phyloP scores from a whole-genome alignment of 345 rosid genomes.

The Populus pruinosa region DNA sequence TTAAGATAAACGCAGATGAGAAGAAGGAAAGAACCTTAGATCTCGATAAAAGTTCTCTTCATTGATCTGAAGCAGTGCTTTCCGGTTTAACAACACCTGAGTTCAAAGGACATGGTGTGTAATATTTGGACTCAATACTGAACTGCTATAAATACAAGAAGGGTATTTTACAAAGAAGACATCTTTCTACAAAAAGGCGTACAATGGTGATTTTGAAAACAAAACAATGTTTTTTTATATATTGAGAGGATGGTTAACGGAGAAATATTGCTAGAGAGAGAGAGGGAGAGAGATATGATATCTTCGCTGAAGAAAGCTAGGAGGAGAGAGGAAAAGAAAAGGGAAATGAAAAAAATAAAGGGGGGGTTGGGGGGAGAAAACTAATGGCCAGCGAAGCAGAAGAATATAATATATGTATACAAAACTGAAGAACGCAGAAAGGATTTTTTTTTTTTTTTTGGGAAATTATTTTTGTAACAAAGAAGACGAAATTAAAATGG shows the following conservation, averaged over 20 bases:
- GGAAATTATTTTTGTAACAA: slow-evolving; percentile 1
- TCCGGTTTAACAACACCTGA: not conserved
- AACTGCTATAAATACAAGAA: not conserved
- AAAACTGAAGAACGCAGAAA: not conserved
- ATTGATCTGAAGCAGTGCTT: not conserved
- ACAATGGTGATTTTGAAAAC: not conserved
- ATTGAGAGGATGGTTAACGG: not conserved
- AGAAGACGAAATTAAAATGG: slow-evolving; percentile 4
- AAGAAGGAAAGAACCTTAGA: slow-evolving; percentile 1
- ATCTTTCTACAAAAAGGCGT: not conserved
- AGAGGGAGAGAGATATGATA: not conserved
- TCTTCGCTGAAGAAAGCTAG: not conserved
- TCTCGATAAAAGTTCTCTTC: not conserved
- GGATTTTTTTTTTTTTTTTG: not conserved
- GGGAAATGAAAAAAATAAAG: not conserved
- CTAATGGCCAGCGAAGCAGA: slow-evolving; percentile 23
- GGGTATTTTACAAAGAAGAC: not conserved
- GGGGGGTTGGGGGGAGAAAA: not conserved
- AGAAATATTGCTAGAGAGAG: not conserved
- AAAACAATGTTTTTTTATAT: not conserved
- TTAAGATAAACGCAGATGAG: not conserved
- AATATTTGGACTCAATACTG: not conserved
- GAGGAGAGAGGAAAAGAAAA: not conserved
- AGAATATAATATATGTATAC: not conserved
- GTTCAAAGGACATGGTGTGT: not conserved